phyloP scores from a whole-genome alignment of 257 asterid species.

The Nyctanthes arbortristis region DNA sequence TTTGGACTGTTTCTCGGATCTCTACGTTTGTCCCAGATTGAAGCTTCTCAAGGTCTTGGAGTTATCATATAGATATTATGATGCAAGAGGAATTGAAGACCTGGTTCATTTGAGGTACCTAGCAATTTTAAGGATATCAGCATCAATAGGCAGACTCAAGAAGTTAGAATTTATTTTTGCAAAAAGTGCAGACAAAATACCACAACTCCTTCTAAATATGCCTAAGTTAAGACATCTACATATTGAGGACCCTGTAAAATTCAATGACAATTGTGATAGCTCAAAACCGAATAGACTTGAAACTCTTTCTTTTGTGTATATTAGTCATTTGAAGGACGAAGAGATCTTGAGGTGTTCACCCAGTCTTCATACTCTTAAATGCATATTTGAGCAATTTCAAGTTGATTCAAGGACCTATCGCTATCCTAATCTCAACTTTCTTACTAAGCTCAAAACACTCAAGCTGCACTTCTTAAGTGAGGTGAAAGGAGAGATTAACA shows the following conservation, averaged over 20 bases:
- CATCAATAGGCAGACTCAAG: not conserved
- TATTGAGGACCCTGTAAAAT: not conserved
- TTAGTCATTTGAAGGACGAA: not conserved
- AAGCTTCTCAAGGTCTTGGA: no score
- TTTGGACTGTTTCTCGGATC: not conserved
- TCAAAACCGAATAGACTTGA: not conserved
- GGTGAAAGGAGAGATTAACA: not conserved
- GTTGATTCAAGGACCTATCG: no score
- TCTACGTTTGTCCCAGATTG: not conserved
- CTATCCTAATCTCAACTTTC: no score
- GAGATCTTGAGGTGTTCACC: not conserved
- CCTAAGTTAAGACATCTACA: slow-evolving; percentile 4
- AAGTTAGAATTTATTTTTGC: slow-evolving; percentile 12
- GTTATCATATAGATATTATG: no score
- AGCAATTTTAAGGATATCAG: not conserved
- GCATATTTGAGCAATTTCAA: no score
- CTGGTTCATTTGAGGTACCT: no score
- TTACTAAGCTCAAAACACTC: no score
- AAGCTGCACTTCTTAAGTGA: not conserved
- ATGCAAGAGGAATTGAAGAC: no score
- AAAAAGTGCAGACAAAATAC: not conserved
- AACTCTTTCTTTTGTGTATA: not conserved
- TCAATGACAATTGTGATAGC: not conserved
- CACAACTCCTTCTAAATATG: not conserved
- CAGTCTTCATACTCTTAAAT: no score